These are phyloP conservation scores for Ophiostoma fasciatum DNA, from an alignment of 2,329 filamentous ascomycete genomes.

Conservation along the genomic window DNA sequence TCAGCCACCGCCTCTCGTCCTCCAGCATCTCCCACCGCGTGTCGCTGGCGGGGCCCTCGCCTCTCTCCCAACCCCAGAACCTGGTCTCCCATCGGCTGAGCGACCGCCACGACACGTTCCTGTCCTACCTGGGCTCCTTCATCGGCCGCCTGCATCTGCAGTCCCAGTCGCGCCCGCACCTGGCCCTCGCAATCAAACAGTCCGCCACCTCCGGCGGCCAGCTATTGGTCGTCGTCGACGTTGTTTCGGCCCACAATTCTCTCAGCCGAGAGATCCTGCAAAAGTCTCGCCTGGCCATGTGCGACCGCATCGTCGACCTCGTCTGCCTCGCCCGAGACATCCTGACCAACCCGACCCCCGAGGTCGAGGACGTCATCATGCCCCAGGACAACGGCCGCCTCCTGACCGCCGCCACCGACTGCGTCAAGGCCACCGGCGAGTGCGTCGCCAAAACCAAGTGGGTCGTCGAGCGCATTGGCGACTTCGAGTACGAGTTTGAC, in stretches of 20 bases:
- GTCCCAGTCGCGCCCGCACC: conserved; percentile 74
- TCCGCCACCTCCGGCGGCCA: conserved; percentile 69
- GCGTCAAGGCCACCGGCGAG: conserved; percentile 79
- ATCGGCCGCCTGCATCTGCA: conserved; percentile 82
- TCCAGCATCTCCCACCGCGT: conserved; percentile 55
- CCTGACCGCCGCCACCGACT: conserved; percentile 66
- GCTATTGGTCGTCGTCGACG: conserved; percentile 65
- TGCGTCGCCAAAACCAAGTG: conserved; percentile 77
- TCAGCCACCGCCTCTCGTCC: conserved; percentile 35
- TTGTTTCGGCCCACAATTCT: conserved; percentile 64
- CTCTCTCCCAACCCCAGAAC: conserved; percentile 48
- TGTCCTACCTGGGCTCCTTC: conserved; percentile 84
- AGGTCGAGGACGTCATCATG: conserved; percentile 65
- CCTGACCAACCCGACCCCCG: conserved; percentile 51
- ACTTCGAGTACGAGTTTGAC: conserved; percentile 75
- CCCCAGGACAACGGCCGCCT: conserved; percentile 65
- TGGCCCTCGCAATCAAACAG: conserved; percentile 69
- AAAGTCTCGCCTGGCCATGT: conserved; percentile 60
- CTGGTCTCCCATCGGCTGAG: conserved; percentile 74
- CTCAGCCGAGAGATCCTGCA: conserved; percentile 52
- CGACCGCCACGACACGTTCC: conserved; percentile 69
- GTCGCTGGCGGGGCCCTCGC: conserved; percentile 56
- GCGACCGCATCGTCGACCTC: conserved; percentile 63
- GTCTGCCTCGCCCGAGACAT: conserved; percentile 71
- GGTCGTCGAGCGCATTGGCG: conserved; percentile 76